Base-by-base conservation (phyloP, 2,329 filamentous ascomycete genomes). In the Pseudogymnoascus verrucosus region DNA sequence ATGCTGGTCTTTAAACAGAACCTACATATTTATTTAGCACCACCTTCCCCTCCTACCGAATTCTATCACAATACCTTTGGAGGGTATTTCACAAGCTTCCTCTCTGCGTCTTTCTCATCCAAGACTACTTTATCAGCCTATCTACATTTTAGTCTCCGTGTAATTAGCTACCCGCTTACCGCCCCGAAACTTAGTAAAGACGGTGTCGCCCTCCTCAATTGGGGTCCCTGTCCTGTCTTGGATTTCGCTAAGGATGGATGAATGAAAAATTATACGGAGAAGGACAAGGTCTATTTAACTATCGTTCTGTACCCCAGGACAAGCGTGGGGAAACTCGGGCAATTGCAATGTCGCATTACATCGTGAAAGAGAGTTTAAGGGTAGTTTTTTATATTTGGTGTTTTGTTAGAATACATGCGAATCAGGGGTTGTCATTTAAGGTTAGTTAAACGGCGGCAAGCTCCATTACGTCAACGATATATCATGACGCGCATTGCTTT, bases 101-200 rank as follows among this genome's bases (percentile, higher is more conserved):
- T 66, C 64, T 74, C 66, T 3, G 76, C 76, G 37, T 76, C 74
- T 40, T 73, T 68, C 59, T 75, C 60, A 0, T 71, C 71, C 7
- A 69, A 72, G 12, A 77, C 72, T n/a, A 78, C 69, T 63, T 74
- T 73, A 10, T 78, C 73, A 16, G 77, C 76, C 73, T 74, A 62
- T 51, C 40, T 23, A 36, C 3, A 12, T 63, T 44, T 44, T 37
- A 54, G 21, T 11, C 5, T 34, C 16, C 2, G 5, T 47, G 60
- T 26, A 37, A 34, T 19, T 16, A 12, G 28, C 26, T 23, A 34
- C 75, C 44, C 74, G 75, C 61, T 73, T 71, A 12, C 76, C 76
- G 47, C 76, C 76, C 14, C 76, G 72, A 14, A 74, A 70, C 62
- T 73, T 75, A 5, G 76, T 78, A 66, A 73, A 75, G n/a, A 78